Evolutionary conservation across 1,284 basidiomycete genomes (phyloP), one percentile per base, ranked within the genome.

Genomic region (Papiliotrema laurentii): DNA sequence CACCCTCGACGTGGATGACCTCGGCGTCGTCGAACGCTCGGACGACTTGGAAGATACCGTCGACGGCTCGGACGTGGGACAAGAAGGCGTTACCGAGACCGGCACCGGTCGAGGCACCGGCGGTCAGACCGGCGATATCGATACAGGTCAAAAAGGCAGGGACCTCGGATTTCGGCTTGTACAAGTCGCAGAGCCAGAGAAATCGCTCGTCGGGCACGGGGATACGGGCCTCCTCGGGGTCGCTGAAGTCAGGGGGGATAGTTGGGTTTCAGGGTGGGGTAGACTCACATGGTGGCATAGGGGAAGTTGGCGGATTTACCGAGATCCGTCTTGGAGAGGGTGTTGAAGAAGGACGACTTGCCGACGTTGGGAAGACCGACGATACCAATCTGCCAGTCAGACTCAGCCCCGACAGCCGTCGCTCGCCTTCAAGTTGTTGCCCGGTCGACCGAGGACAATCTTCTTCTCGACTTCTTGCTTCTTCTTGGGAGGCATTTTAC

Each of bases 31-130:
- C 94, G 71, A 99, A 99, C 6, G 93, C 92, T 62, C 96, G 89
- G 49, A 98, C 85, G 56, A 97, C 86, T 75, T 98, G 96, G 81
- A 98, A 98, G 72, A 99, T 99, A 69, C 96, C 96, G 71, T 99
- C 96, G 56, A 98, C 96, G 22, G 94, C 88, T 53, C 96, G 87
- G 43, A 99, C 94, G 74, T 98, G 91, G 28, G 90, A 92, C 75
- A 99, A 78, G 81, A 99, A 99, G 37, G 91, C 85, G 72, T 99
- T 99, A 41, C 96, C 96, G 42, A 99, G 84, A 73, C 96, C 96
- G 47, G 90, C 96, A 68, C 96, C 96, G 33, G 94, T 97, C 13
- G 93, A 97, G 1, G 96, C 96, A 61, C 96, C 89, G 45, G 89
- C 88, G 34, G 94, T 97, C 45, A 99, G 79, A 75, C 96, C 96